Conservation (phyloP, 2,329 filamentous ascomycete genomes). For the Plenodomus biglobosus region DNA sequence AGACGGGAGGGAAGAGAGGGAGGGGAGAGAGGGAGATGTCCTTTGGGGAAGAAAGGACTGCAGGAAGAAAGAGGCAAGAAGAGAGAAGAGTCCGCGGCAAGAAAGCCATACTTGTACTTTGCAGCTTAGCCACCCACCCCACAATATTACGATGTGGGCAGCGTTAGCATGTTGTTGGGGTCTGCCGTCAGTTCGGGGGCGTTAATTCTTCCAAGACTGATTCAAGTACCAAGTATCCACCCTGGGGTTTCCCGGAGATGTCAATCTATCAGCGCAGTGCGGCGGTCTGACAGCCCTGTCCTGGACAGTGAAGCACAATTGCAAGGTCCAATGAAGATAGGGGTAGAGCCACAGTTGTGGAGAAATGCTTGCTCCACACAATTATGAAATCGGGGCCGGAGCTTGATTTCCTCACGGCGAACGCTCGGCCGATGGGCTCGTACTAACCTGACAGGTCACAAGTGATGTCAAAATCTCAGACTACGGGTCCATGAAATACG, state of each 20-base stretch:
- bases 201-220: conserved; percentile 1
- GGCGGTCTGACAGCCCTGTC: conserved; percentile 1
- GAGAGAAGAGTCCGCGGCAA: conserved; percentile 4
- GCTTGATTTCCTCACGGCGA: not conserved
- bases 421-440: not conserved
- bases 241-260: conserved; percentile 12
- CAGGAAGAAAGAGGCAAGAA: not conserved
- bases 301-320: conserved; percentile 1
- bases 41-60: conserved; percentile 3
- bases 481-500: too few relatives aligned
- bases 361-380: conserved; percentile 9
- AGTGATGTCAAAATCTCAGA: not conserved
- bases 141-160: conserved; percentile 23
- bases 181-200: conserved; percentile 4
- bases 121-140: conserved; percentile 12
- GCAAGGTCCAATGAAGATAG: conserved; percentile 7
- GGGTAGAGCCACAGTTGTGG: conserved; percentile 15
- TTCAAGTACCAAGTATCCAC: conserved; percentile 6
- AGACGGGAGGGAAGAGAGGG: conserved; percentile 16
- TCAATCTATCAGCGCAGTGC: not conserved
- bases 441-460: not conserved
- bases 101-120: conserved; percentile 21
- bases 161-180: conserved; percentile 1
- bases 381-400: not conserved
- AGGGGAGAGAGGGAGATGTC: not conserved